Base-by-base conservation (phyloP, 306 rosid species). In the Sophora flavescens region DNA sequence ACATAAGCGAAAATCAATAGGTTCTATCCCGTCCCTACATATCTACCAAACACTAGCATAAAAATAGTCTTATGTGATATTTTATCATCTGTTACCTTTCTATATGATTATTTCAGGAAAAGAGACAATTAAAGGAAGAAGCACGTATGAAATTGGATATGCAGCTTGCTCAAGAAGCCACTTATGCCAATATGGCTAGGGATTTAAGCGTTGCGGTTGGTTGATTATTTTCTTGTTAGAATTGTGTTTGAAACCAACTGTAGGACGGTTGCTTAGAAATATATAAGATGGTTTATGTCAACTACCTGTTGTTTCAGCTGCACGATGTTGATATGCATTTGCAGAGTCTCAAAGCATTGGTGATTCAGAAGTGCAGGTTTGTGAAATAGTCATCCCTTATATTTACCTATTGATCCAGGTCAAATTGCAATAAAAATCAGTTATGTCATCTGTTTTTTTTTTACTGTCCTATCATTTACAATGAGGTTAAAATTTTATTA, bases 301-400 rank as follows among this genome's bases (percentile, higher is more conserved):
- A 58, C 66, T 45, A 13, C 62, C 30, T 77, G 72, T 61, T 75
- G 52, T 76, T 76, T 44, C 93, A 93, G 98, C 86, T 93, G 74
- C 67, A 78, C 66, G 84, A 84, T 61, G 84, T 90, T 78, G 91
- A 93, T 56, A 53, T 36, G 70, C 64, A 85, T 68, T 78, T 93
- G 77, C 86, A 82, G 60, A 84, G 73, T 56, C 90, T 91, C 69
- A 86, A 89, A 73, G 86, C 84, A 63, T 62, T 72, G 78, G 88
- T 90, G 68, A 86, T 91, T 51, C 83, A 60, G 48, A 90, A 84
- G 52, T 93, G 93, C 93, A 91, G 97, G 97, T 93, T 80, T 3
- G 88, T 79, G 11, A 70, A 41, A 50, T 11, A 48, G 15, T 52
- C 41, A 44, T 48, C 54, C 71, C 22, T 4, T 33, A 48, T 68